Conservation (phyloP, 2,329 filamentous ascomycete species). For the Leptographium flavum region DNA sequence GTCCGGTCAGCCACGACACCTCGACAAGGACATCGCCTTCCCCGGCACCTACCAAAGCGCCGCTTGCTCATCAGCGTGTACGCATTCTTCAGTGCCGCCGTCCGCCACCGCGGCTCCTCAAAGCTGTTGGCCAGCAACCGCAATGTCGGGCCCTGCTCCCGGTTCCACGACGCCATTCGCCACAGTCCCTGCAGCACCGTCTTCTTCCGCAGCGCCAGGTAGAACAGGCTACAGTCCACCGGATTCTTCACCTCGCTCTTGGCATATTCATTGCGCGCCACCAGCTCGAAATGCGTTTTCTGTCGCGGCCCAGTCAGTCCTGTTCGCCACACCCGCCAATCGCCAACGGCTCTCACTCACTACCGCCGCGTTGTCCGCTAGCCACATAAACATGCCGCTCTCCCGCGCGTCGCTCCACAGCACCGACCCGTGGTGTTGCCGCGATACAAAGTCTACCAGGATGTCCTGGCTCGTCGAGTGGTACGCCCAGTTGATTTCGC, state of each 20-base stretch:
- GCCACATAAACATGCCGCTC: slow-evolving; percentile 90
- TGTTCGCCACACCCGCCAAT: too few species aligned
- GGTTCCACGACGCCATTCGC: slow-evolving; percentile 85
- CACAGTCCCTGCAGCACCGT: slow-evolving; percentile 78
- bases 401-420: slow-evolving; percentile 76
- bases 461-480: slow-evolving; percentile 83
- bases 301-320: slow-evolving; percentile 19
- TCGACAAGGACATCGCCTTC: neutral
- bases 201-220: slow-evolving; percentile 84
- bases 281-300: slow-evolving; percentile 70
- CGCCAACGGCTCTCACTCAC: slow-evolving; percentile 31
- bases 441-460: slow-evolving; percentile 65
- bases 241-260: slow-evolving; percentile 79
- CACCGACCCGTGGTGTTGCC: slow-evolving; percentile 66
- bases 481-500: slow-evolving; percentile 76
- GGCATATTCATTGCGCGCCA: slow-evolving; percentile 88
- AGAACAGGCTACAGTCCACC: slow-evolving; percentile 80
- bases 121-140: slow-evolving; percentile 85
- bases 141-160: slow-evolving; percentile 69
- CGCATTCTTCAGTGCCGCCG: slow-evolving; percentile 84
- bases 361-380: slow-evolving; percentile 61
- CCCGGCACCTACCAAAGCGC: slow-evolving; percentile 50
- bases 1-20: neutral
- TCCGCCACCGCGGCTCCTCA: slow-evolving; percentile 71
- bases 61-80: slow-evolving; percentile 87